A percentile compares a stretch with the other conserved stretches of the same genome.
Evolutionary conservation across 352 stramenopile genomes (phyloP).

Genomic region (Thalassiosira hispida): DNA sequence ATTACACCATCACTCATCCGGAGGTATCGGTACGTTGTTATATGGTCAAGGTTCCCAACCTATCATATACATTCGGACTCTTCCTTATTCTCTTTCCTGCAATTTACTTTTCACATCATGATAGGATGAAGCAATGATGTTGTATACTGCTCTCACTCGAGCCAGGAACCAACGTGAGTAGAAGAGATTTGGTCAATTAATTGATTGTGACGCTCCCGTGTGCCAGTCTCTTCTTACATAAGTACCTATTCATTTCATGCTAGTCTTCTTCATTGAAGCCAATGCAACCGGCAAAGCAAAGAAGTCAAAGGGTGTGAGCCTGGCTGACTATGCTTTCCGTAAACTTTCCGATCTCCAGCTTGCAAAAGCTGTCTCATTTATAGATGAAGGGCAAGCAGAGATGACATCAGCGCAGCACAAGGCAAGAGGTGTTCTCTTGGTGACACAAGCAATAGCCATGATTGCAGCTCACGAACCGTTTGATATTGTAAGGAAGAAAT

Average conservation of each 20-base stretch:
- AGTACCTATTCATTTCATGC: not conserved
- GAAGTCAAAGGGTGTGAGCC: constrained; percentile 7
- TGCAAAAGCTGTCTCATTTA: constrained; percentile 17
- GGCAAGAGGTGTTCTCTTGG: constrained; percentile 24
- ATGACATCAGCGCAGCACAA: constrained; percentile 44
- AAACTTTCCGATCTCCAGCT: constrained; percentile 17
- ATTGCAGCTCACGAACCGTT: constrained; percentile 19
- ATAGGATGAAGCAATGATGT: constrained; percentile 32
- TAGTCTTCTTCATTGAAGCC: constrained; percentile 35
- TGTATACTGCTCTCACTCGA: constrained; percentile 37
- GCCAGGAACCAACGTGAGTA: constrained; percentile 30
- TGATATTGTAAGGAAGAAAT: constrained; percentile 25
- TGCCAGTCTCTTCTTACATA: not conserved
- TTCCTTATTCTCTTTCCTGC: not conserved
- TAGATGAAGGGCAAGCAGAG: constrained; percentile 29
- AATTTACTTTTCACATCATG: not conserved
- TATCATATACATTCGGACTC: not conserved
- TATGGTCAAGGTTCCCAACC: no score
- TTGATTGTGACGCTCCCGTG: not conserved
- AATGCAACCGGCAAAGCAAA: not conserved
- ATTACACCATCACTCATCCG: constrained; percentile 27
- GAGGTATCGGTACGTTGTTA: constrained; percentile 14
- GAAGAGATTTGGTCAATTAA: not conserved
- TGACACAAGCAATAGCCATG: constrained; percentile 36
- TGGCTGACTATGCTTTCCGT: constrained; percentile 32